These are phyloP conservation scores for Candida anutae DNA, from an alignment of 1,139 yeast genomes.

Conservation along the genomic window DNA sequence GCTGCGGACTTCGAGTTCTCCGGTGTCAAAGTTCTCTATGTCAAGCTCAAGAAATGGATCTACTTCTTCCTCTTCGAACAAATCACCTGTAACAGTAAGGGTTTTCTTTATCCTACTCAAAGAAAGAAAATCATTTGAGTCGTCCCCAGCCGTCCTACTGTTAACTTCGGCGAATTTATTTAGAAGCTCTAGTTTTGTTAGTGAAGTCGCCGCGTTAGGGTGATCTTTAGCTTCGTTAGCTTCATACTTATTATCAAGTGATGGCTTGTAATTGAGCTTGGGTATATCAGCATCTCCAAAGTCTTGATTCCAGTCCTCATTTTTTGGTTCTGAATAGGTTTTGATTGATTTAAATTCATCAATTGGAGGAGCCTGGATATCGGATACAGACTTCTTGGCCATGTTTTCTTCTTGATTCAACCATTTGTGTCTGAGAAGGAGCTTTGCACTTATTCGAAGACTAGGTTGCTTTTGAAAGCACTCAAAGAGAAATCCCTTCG, in stretches of 20 bases:
- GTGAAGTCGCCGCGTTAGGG: no score
- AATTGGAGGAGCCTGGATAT: slow-evolving; percentile 1
- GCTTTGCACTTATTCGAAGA: slow-evolving; percentile 49
- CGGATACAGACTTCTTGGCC: slow-evolving; percentile 12
- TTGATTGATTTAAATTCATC: slow-evolving; percentile 14
- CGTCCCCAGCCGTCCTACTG: slow-evolving; percentile 14
- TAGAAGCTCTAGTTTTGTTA: slow-evolving; percentile 24
- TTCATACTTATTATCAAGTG: slow-evolving; percentile 2
- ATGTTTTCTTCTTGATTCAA: slow-evolving; percentile 13
- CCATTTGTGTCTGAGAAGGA: slow-evolving; percentile 61
- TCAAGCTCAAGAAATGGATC: slow-evolving; percentile 38
- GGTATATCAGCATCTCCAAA: slow-evolving; percentile 15
- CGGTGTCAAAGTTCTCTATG: slow-evolving; percentile 34
- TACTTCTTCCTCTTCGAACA: slow-evolving; percentile 14
- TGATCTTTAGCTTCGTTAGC: no score
- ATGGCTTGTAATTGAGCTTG: slow-evolving; percentile 2
- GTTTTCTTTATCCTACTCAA: slow-evolving; percentile 2
- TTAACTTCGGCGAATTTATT: slow-evolving; percentile 21
- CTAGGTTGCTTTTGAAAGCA: slow-evolving; percentile 78
- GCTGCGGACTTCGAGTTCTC: slow-evolving; percentile 35
- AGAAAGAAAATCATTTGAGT: slow-evolving; percentile 5
- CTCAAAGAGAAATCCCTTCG: slow-evolving; percentile 56
- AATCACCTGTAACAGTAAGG: slow-evolving; percentile 1
- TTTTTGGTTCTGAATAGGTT: slow-evolving; percentile 20
- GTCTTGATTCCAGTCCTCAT: slow-evolving; percentile 32